Evolutionary conservation across 2,329 filamentous ascomycete species (phyloP), one percentile per base, ranked within the genome.

Genomic region (Penicillium concentricum): DNA sequence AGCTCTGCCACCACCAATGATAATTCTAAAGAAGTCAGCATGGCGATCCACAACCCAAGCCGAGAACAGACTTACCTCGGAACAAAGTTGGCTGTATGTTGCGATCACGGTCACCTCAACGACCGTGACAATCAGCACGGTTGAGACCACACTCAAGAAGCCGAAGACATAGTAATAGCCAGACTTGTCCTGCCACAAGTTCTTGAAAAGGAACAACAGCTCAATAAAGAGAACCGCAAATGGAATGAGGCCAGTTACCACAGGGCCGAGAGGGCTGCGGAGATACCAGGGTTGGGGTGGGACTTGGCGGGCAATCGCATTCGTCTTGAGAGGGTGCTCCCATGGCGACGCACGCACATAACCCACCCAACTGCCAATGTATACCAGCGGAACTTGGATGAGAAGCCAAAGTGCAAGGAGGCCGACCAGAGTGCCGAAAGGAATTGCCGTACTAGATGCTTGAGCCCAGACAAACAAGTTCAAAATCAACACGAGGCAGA

Each of bases 141-240:
- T 77, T 24, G 82, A 87, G 10, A 94, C 88, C 16, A 91, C 85
- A 8, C 87, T 86, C 61, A 94, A 75, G 77, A 93, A 96, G 12
- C 91, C 91, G 70, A 94, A 96, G 22, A 95, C 87, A 74, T 96
- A 96, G 76, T 96, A 96, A 74, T 92, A 95, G 7, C 90, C 90
- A 68, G 86, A 91, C 79, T 95, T 95, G 75, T 95, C 91, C 72
- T 92, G 88, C 89, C 91, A 94, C 34, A 95, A 74, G 47, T 88
- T 92, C 76, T 91, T 90, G 75, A 95, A 94, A 48, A 94, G 87
- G 71, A 92, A 94, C 41, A 93, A 81, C 15, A 95, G 82, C 76
- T 95, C 91, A 68, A 95, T 91, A 73, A 93, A 94, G 64, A 95
- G 87, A 54, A 95, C 90, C 2, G 89, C 89, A 69, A 96, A 96